Conservation (phyloP, 176 grass and related monocot genomes). For the Urochloa ruziziensis region DNA sequence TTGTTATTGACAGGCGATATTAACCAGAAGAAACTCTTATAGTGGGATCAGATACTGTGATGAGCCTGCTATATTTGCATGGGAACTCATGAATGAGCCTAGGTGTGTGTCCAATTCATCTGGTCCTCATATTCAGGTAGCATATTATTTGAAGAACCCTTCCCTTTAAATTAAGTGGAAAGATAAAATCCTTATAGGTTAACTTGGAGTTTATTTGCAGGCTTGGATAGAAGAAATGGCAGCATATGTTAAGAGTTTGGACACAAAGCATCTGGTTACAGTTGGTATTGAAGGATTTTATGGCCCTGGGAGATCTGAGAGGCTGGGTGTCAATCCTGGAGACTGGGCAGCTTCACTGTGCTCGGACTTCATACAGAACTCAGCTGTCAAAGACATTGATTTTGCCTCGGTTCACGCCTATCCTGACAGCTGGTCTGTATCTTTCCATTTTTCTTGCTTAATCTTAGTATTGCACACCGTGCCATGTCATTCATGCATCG, state of each 20-base stretch:
- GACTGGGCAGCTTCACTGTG: constrained; percentile 84
- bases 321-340: constrained; percentile 66
- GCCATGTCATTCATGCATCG: constrained; percentile 1
- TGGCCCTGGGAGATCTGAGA: constrained; percentile 46
- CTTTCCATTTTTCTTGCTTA: not conserved
- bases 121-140: constrained; percentile 76
- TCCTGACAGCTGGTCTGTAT: constrained; percentile 78
- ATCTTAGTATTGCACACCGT: not conserved
- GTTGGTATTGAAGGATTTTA: constrained; percentile 97
- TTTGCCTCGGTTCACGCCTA: constrained; percentile 94
- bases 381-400: constrained; percentile 77
- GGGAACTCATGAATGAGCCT: constrained; percentile 98
- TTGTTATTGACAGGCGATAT: constrained; percentile 52
- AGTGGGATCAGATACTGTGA: constrained; percentile 86
- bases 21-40: constrained; percentile 84
- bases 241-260: constrained; percentile 68
- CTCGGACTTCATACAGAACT: constrained; percentile 88
- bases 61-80: constrained; percentile 97
- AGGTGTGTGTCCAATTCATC: constrained; percentile 80
- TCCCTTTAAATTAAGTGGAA: not conserved
- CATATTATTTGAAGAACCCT: not conserved
- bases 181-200: constrained; percentile 8
- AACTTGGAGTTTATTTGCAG: constrained; percentile 43
- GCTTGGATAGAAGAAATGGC: constrained; percentile 94
- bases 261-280: constrained; percentile 77